Conservation (phyloP, 179 eudicot species). For the Nepenthes alata region DNA sequence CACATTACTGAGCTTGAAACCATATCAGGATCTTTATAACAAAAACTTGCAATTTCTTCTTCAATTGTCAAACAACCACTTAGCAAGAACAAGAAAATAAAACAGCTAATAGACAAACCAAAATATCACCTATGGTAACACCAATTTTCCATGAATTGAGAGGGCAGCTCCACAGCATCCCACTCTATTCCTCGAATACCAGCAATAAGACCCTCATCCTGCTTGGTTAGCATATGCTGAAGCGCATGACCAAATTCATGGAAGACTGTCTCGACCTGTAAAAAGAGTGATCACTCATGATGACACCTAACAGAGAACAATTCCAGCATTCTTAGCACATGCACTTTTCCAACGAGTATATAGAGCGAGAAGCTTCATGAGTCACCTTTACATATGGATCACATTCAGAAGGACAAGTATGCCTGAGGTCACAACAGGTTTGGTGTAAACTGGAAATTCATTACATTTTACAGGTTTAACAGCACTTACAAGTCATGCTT, state of each 20-base stretch:
- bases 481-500: too few relatives aligned
- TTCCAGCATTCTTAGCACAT: neutral
- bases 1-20: too few relatives aligned
- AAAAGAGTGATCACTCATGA: neutral
- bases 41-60: neutral
- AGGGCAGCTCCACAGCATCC: constrained; percentile 99
- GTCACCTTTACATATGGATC: too few relatives aligned
- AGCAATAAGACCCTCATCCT: constrained; percentile 96
- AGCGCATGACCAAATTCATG: constrained; percentile 99
- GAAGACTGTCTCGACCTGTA: constrained; percentile 96
- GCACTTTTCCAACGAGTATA: too few relatives aligned
- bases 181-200: constrained; percentile 95
- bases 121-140: constrained; percentile 79
- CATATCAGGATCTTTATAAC: too few relatives aligned
- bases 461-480: too few relatives aligned
- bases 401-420: too few relatives aligned
- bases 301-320: neutral
- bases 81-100: neutral
- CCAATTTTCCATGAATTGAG: constrained; percentile 99
- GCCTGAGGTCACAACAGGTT: too few relatives aligned
- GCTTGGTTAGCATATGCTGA: constrained; percentile 97
- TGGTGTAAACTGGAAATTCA: too few relatives aligned
- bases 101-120: neutral
- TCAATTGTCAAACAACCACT: neutral
- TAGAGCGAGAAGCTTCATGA: too few relatives aligned